Evolutionary conservation across 148 eudicot genomes (phyloP), one percentile per base, ranked within the genome.

Genomic region (Amaranthus cruentus): DNA sequence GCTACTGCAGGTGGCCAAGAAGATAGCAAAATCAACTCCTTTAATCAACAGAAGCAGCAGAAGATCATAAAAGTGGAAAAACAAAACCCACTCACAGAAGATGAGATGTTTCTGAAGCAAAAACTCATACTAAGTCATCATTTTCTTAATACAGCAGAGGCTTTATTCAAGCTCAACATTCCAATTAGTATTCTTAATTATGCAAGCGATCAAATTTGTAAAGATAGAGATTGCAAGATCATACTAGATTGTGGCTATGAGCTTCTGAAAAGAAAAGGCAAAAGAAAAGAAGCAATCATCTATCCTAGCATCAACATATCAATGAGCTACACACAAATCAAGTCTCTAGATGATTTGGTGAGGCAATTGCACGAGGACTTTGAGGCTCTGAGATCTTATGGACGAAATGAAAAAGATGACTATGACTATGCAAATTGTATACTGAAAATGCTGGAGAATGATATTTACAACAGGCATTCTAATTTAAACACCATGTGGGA

Each of bases 401-500:
- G 86, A 14, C 79, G 84, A 55, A 71, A 75, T n/a, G 69, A 51
- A 42, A 76, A 69, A 6, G 57, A 69, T 9, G 86, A 80, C 72
- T 51, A 60, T 59, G 89, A 85, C 66, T 83, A 76, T 11, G 89
- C 83, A 18, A 85, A 83, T 13, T 71, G 74, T 76, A 71, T 90
- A 73, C 77, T 81, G 47, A 78, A 77, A 70, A 86, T 95, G 90
- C 74, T 95, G 51, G 85, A 86, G 56, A 86, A 76, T 64, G 99
- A 95, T 66, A 68, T 95, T 13, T 58, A 79, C 15, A 73, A 83
- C 53, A 79, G 68, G 62, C 68, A 85, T 38, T 79, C 87, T 57
- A 86, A 85, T 73, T 69, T 87, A 18, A 95, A 86, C 73, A 55
- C 84, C 66, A 85, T 87, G 96, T 95, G 99, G 99, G 97, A 95